Evolutionary conservation across 78 protist species (phyloP), one percentile per base, ranked within the genome.

Genomic region (Dictyostelium intermedium): DNA sequence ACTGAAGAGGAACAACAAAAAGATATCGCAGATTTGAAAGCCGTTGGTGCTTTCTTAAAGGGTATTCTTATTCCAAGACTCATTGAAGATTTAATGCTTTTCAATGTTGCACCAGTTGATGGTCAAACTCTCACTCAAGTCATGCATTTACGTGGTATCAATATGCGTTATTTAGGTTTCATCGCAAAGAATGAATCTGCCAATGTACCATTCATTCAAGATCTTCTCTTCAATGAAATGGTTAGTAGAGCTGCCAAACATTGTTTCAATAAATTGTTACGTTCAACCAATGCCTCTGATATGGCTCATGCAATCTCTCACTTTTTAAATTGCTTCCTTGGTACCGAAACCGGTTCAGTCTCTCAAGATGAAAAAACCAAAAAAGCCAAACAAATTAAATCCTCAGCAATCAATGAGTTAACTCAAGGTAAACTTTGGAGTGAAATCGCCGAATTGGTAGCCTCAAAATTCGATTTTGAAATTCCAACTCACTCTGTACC

Each of bases 101-200:
- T 86, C 77, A 91, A 83, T 39, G 41, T 47, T 11, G 63, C 89
- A 13, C 96, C 96, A 69, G 78, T 93, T 11, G 97, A 96, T 74
- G 97, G 97, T 39, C 92, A 85, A 72, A 91, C 96, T 0, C 70
- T 96, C 41, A 92, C 96, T 7, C 27, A n/a, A 5, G 32, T 45
- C 13, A 84, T 96, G 92, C 97, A 96, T 73, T 14, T 37, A 13
- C 82, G 93, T 34, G 97, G 97, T 79, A 96, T 96, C 82, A 96
- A 96, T 69, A 87, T 96, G 93, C 27, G 97, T 30, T 96, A 96
- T 37, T 56, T 96, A 4, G 97, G 97, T 77, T 76, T 25, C 43
- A 60, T 93, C 2, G 79, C 96, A 0, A 82, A 32, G 14, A 56
- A 34, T 9, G 80, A 87, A 61, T 32, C 72, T 69, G 81, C 87